Evolutionary conservation across 2,329 filamentous ascomycete genomes (phyloP).

Genomic region (Nemania abortiva): DNA sequence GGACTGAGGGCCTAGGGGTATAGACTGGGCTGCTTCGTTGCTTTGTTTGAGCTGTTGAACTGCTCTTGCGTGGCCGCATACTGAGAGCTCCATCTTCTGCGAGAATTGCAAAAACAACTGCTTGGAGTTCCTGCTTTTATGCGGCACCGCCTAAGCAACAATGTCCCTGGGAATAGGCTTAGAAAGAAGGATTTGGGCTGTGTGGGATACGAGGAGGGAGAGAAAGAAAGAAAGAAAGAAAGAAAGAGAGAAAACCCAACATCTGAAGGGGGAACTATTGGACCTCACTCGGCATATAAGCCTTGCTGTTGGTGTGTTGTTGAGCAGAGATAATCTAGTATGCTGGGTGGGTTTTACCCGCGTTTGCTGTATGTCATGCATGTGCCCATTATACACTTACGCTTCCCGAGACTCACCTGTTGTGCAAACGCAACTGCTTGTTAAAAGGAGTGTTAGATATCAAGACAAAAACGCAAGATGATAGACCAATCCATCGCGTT

Average conservation of each 20-base stretch:
- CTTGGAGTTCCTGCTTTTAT: not conserved
- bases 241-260: no score
- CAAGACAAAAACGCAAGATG: conserved; percentile 4
- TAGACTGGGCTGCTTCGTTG: not conserved
- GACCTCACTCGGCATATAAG: not conserved
- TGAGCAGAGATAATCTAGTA: not conserved
- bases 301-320: not conserved
- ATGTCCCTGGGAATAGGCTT: not conserved
- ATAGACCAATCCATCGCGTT: not conserved
- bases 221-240: not conserved
- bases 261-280: not conserved
- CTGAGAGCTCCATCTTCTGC: not conserved
- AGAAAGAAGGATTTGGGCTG: not conserved
- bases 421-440: conserved; percentile 3
- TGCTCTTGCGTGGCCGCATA: not conserved
- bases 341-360: conserved; percentile 5
- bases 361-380: conserved; percentile 3
- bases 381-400: not conserved
- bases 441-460: not conserved
- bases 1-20: not conserved
- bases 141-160: not conserved
- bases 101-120: not conserved
- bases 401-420: not conserved
- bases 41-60: not conserved
- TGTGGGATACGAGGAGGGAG: not conserved